Conservation (phyloP, 768 basidiomycete species). For the Chalciporus sphaerocephalus region DNA sequence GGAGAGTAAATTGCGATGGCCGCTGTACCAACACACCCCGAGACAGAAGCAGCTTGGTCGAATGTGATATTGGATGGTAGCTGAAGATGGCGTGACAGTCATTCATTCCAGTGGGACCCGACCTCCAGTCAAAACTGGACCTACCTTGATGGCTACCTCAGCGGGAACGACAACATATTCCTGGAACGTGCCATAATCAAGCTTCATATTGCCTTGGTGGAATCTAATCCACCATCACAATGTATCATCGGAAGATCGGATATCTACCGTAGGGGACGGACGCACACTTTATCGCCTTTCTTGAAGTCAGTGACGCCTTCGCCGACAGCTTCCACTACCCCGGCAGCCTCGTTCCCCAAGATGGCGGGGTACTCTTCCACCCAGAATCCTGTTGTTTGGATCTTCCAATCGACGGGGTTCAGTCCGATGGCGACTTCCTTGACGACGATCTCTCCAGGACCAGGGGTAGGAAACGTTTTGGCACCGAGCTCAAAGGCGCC, state of each 20-base stretch:
- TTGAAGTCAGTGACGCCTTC: conserved; percentile 30
- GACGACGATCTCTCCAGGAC: conserved; percentile 38
- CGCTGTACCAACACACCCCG: conserved; percentile 31
- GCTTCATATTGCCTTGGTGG: conserved; percentile 1
- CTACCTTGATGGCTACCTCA: conserved; percentile 18
- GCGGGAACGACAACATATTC: conserved; percentile 21
- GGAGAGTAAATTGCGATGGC: conserved; percentile 31
- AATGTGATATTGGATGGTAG: conserved; percentile 33
- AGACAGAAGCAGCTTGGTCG: conserved; percentile 38
- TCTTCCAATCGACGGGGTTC: conserved; percentile 39
- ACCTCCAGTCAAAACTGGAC: background rate
- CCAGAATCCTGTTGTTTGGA: background rate
- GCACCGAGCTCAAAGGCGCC: no score
- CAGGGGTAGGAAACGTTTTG: conserved; percentile 35
- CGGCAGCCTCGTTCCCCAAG: conserved; percentile 35
- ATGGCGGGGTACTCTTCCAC: conserved; percentile 34
- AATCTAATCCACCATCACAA: no score
- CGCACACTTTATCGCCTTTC: conserved; percentile 35
- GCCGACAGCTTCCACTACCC: conserved; percentile 34
- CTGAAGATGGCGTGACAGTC: conserved; percentile 10
- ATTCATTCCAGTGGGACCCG: no score
- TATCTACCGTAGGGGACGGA: no score
- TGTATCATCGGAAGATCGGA: no score
- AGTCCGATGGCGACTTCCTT: conserved; percentile 37
- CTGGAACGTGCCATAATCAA: conserved; percentile 15